A percentile compares a stretch with the other conserved stretches of the same genome.
These are phyloP conservation scores for Bigelowiella natans DNA, from an alignment of 78 protist genomes.

Conservation along the genomic window DNA sequence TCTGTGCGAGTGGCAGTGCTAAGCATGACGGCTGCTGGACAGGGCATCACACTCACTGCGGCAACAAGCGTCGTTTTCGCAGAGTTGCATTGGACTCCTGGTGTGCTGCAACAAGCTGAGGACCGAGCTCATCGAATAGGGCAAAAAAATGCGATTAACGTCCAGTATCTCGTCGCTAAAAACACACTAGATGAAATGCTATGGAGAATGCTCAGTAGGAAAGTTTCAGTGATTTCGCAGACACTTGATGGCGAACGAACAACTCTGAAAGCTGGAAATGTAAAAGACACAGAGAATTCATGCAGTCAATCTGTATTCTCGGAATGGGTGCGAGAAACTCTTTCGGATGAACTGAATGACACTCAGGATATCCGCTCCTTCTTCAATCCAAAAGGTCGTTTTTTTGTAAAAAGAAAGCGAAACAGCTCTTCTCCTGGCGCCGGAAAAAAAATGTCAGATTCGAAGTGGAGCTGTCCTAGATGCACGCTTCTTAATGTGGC, in stretches of 20 bases:
- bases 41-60: conserved; percentile 70
- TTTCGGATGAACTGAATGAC: neutral
- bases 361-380: neutral
- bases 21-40: conserved; percentile 59
- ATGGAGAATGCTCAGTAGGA: neutral
- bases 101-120: conserved; percentile 14
- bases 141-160: conserved; percentile 3
- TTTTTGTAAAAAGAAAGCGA: no score
- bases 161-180: neutral
- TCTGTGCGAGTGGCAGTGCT: conserved; percentile 61
- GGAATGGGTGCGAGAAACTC: no score
- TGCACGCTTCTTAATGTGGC: no score
- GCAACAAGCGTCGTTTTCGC: conserved; percentile 63
- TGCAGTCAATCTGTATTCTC: no score
- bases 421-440: no score
- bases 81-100: conserved; percentile 65
- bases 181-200: neutral
- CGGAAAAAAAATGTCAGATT: no score
- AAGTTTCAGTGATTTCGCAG: no score
- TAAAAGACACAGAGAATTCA: no score
- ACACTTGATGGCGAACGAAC: no score
- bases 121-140: conserved; percentile 20
- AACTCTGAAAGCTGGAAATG: no score
- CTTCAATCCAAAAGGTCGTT: neutral
- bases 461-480: no score